Conservation (phyloP, 495 filamentous ascomycete genomes). For the Cercophora sp. region DNA sequence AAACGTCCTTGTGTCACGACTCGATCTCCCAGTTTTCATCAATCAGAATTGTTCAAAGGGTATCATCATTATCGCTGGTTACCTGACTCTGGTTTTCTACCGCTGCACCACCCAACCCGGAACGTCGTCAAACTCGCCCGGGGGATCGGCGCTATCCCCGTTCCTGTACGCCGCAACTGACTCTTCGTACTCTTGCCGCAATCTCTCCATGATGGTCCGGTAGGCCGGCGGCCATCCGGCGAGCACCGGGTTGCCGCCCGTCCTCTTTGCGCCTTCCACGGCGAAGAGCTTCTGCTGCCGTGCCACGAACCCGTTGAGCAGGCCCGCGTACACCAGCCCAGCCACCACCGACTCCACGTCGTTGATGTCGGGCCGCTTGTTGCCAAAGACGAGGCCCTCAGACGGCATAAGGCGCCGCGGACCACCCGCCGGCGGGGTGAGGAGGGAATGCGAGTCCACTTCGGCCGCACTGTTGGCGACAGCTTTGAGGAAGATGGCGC, state of each 20-base stretch:
- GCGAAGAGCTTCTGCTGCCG: conserved; percentile 72
- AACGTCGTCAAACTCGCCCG: conserved; percentile 31
- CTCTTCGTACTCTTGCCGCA: conserved; percentile 29
- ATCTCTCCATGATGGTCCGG: conserved; percentile 27
- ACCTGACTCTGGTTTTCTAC: no score
- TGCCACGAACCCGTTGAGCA: conserved; percentile 85
- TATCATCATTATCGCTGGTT: no score
- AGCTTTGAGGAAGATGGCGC: conserved; percentile 38
- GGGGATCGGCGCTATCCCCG: conserved; percentile 21
- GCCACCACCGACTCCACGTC: conserved; percentile 77
- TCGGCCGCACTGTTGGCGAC: conserved; percentile 35
- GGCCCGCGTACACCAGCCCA: conserved; percentile 71
- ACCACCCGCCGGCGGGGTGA: conserved; percentile 43
- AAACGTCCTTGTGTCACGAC: no score
- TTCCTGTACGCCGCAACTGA: conserved; percentile 18
- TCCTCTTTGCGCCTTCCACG: conserved; percentile 71
- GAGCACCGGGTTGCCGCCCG: conserved; percentile 39
- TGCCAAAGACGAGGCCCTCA: conserved; percentile 48
- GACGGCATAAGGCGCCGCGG: conserved; percentile 44
- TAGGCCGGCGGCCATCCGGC: conserved; percentile 43
- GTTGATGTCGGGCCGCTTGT: conserved; percentile 51
- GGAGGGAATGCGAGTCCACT: conserved; percentile 22
- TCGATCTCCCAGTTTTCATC: no score
- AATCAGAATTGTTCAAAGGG: no score
- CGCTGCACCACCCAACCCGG: conserved; percentile 33